phyloP scores from a whole-genome alignment of 2,329 filamentous ascomycete species.

The Parascedosporium putredinis region DNA sequence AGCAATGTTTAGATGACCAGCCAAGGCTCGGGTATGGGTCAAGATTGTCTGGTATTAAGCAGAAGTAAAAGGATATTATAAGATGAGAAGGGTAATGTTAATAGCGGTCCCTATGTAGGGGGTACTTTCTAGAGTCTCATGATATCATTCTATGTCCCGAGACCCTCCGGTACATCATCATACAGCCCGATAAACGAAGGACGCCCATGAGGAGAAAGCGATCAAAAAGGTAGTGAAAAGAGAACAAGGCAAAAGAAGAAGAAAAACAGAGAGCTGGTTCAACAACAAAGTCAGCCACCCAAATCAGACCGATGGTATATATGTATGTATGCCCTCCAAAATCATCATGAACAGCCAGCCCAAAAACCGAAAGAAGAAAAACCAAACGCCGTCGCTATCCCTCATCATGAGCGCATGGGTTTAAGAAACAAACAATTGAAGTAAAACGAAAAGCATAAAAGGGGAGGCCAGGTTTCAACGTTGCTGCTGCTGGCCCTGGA shows the following conservation, averaged over 20 bases:
- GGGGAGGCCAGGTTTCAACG: constrained; percentile 16
- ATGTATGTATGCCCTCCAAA: too few relatives aligned
- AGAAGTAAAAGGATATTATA: too few relatives aligned
- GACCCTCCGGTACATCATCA: neutral
- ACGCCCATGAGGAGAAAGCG: too few relatives aligned
- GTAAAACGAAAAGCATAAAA: constrained; percentile 8
- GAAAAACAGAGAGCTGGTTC: neutral
- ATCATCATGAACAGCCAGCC: too few relatives aligned
- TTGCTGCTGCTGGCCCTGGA: constrained; percentile 19
- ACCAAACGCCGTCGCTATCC: constrained; percentile 6
- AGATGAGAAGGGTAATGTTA: too few relatives aligned
- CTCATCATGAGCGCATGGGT: constrained; percentile 2
- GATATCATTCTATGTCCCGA: constrained; percentile 1
- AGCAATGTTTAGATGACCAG: too few relatives aligned
- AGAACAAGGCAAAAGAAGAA: too few relatives aligned
- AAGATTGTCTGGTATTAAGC: too few relatives aligned
- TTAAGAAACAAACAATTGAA: constrained; percentile 8
- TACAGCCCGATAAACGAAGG: too few relatives aligned
- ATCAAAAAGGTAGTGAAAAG: too few relatives aligned
- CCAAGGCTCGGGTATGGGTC: too few relatives aligned
- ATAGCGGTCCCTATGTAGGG: neutral
- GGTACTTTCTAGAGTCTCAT: neutral
- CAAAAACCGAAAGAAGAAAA: neutral
- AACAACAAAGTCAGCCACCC: neutral
- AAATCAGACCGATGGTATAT: constrained; percentile 5